phyloP scores from a whole-genome alignment of 1,284 basidiomycete species.

The Neolentinus lepideus region DNA sequence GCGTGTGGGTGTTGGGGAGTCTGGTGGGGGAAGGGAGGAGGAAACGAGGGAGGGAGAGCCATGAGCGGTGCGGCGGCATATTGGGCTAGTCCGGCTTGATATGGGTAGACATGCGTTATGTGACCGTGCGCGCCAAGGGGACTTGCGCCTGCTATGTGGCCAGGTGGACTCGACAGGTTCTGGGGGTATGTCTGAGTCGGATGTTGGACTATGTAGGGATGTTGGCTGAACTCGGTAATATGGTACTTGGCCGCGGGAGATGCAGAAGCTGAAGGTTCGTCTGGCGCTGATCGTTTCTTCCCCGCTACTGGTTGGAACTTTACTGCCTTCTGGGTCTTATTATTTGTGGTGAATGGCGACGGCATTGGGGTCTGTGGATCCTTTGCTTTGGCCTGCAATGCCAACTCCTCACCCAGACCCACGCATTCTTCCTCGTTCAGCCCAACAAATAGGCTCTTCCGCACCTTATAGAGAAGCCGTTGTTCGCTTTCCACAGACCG shows the following conservation, averaged over 20 bases:
- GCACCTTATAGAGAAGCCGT: slow-evolving; percentile 49
- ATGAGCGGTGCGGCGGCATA: background rate
- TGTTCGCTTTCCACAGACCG: slow-evolving; percentile 35
- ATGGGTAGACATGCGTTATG: slow-evolving; percentile 2
- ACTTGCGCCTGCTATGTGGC: background rate
- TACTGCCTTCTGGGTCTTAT: slow-evolving; percentile 1
- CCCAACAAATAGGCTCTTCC: slow-evolving; percentile 49
- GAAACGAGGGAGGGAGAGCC: slow-evolving; percentile 5
- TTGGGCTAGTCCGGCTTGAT: background rate
- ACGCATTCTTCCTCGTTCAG: slow-evolving; percentile 49
- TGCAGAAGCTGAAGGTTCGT: slow-evolving; percentile 8
- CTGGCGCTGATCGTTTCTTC: slow-evolving; percentile 12
- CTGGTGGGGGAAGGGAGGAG: background rate
- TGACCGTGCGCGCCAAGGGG: background rate
- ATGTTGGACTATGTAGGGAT: slow-evolving; percentile 8
- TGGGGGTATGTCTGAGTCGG: slow-evolving; percentile 11
- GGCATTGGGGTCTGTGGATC: slow-evolving; percentile 4
- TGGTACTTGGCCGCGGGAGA: slow-evolving; percentile 15
- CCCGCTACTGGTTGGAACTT: background rate
- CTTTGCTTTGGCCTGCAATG: slow-evolving; percentile 26
- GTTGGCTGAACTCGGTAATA: slow-evolving; percentile 9
- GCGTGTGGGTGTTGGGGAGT: slow-evolving; percentile 3
- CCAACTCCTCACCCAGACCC: slow-evolving; percentile 45
- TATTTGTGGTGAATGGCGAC: slow-evolving; percentile 3
- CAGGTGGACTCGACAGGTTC: slow-evolving; percentile 8